These are phyloP conservation scores for Penicillium hesseltinei DNA, from an alignment of 2,329 filamentous ascomycete species.

Conservation along the genomic window DNA sequence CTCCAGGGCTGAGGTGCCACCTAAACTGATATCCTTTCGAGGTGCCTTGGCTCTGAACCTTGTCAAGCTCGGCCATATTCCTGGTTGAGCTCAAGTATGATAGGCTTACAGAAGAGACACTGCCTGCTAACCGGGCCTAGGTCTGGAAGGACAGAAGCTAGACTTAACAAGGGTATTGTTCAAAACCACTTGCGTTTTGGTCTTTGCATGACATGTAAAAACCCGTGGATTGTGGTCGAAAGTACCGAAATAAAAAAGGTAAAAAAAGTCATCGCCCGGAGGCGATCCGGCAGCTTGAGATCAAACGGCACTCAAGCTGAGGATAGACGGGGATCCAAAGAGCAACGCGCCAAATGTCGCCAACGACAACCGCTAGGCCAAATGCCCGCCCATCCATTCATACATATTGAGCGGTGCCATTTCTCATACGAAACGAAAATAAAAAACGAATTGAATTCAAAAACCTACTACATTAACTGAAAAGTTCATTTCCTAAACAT, in stretches of 20 bases:
- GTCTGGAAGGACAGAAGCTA: background rate
- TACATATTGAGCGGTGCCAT: background rate
- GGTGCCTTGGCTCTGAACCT: background rate
- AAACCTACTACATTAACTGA: too few relatives aligned
- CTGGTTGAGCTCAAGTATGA: background rate
- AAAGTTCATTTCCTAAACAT: too few relatives aligned
- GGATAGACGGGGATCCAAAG: background rate
- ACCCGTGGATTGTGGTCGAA: background rate
- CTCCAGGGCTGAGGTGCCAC: background rate
- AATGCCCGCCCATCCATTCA: background rate
- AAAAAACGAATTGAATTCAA: too few relatives aligned
- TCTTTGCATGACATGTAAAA: background rate
- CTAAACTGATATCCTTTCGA: background rate
- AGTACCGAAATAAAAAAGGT: background rate
- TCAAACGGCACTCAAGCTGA: background rate
- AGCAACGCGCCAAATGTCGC: background rate
- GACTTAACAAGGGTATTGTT: background rate
- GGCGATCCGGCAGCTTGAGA: background rate
- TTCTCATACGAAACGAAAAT: background rate
- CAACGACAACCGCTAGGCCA: background rate
- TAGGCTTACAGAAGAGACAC: background rate
- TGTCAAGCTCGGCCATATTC: background rate
- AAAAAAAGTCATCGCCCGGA: background rate
- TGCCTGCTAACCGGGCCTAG: background rate
- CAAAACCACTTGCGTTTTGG: background rate